Evolutionary conservation across 441 rosid genomes (phyloP).

Genomic region (Arabidopsis lyrata): DNA sequence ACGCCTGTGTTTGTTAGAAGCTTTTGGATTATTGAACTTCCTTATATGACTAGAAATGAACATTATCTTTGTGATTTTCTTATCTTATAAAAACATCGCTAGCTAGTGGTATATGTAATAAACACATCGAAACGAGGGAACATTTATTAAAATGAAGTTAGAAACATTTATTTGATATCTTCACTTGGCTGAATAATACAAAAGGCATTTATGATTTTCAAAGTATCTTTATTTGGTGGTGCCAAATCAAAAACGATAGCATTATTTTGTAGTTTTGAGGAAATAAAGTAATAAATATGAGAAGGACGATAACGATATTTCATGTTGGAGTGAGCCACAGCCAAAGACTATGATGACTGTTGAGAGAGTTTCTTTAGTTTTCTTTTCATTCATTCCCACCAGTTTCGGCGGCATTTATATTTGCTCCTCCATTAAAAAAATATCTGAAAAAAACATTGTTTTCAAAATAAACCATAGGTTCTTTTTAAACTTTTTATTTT

Average conservation of each 20-base stretch:
- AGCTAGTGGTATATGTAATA: slow-evolving; percentile 6
- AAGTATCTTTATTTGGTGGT: slow-evolving; percentile 44
- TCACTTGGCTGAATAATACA: slow-evolving; percentile 38
- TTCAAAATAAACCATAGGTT: too few species aligned
- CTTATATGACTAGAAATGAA: background rate
- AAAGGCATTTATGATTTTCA: slow-evolving; percentile 30
- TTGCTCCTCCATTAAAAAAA: too few species aligned
- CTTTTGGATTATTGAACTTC: background rate
- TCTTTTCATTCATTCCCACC: slow-evolving; percentile 36
- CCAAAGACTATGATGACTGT: background rate
- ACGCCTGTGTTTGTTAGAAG: slow-evolving; percentile 17
- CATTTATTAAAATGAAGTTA: slow-evolving; percentile 33
- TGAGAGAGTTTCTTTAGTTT: slow-evolving; percentile 22
- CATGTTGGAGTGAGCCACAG: slow-evolving; percentile 44
- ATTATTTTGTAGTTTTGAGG: slow-evolving; percentile 40
- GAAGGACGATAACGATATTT: slow-evolving; percentile 45
- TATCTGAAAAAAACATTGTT: too few species aligned
- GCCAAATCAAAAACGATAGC: slow-evolving; percentile 30
- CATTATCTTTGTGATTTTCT: background rate
- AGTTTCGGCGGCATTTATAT: slow-evolving; percentile 40
- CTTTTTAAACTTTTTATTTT: too few species aligned
- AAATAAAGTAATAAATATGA: slow-evolving; percentile 38
- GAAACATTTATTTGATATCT: slow-evolving; percentile 35
- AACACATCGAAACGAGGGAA: background rate
- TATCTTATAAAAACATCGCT: background rate